A percentile compares a stretch with the other conserved stretches of the same genome.
phyloP scores from a whole-genome alignment of 2,329 filamentous ascomycete species.

The Botrytis hyacinthi region DNA sequence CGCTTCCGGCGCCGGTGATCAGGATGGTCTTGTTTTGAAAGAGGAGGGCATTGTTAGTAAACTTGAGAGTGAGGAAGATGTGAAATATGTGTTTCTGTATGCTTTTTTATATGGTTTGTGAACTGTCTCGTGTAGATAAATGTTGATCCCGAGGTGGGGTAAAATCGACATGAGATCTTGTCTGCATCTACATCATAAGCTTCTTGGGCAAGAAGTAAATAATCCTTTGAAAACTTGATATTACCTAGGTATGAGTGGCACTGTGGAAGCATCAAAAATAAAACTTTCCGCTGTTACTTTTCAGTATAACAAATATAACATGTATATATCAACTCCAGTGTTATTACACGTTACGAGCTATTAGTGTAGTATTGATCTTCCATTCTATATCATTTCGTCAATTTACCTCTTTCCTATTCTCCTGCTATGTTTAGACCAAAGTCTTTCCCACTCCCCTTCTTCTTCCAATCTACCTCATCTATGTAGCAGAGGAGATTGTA shows the following conservation, averaged over 20 bases:
- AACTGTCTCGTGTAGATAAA: not conserved
- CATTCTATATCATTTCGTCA: not conserved
- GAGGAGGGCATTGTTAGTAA: not conserved
- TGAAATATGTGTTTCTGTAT: not conserved
- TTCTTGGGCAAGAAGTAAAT: not conserved
- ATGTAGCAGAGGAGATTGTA: not conserved
- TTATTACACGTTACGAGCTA: not conserved
- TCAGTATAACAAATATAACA: not conserved
- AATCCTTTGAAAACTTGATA: not conserved
- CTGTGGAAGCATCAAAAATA: not conserved
- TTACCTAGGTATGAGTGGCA: not conserved
- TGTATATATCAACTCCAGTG: not conserved
- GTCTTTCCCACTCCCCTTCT: not conserved
- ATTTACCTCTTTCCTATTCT: not conserved
- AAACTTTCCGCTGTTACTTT: not conserved
- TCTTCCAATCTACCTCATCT: not conserved
- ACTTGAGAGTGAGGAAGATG: not conserved
- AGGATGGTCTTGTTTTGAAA: slow-evolving; percentile 32
- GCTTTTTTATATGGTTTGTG: not conserved
- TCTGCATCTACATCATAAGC: not conserved
- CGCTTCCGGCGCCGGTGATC: slow-evolving; percentile 36
- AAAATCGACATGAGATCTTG: not conserved
- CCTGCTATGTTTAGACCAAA: fast-evolving
- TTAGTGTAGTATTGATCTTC: not conserved
- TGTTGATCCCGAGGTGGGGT: not conserved